Evolutionary conservation across 768 basidiomycete species (phyloP).

Genomic region (Chalciporus piperatus): DNA sequence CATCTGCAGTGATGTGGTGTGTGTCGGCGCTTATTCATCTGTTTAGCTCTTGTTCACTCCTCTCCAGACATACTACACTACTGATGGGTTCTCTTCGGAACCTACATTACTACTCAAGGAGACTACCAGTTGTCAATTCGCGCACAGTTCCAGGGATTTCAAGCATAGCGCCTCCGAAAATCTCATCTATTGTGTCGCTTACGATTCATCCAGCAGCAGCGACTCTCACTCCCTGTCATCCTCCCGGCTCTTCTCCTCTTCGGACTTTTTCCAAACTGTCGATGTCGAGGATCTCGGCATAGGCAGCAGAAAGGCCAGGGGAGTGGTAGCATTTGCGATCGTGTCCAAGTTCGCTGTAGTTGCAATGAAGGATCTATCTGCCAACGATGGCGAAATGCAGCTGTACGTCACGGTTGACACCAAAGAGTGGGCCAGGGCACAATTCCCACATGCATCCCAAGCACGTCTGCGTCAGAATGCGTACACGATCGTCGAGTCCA

Average conservation of each 20-base stretch:
- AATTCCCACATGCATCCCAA: conserved; percentile 87
- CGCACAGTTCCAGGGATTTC: conserved; percentile 82
- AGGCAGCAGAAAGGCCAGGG: conserved; percentile 77
- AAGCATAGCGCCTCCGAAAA: conserved; percentile 70
- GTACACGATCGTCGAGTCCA: conserved; percentile 94
- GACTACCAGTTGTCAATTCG: conserved; percentile 82
- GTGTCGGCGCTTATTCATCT: not conserved
- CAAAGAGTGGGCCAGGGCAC: conserved; percentile 80
- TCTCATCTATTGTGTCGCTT: conserved; percentile 89
- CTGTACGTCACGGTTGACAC: conserved; percentile 87
- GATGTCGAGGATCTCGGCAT: conserved; percentile 85
- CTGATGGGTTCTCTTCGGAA: conserved; percentile 68
- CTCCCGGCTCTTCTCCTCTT: conserved; percentile 76
- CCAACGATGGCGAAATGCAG: conserved; percentile 66
- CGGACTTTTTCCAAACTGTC: conserved; percentile 73
- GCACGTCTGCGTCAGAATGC: conserved; percentile 84
- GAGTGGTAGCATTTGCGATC: conserved; percentile 90
- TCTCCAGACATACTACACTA: conserved; percentile 83
- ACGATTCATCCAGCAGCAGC: conserved; percentile 53
- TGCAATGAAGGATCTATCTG: conserved; percentile 70
- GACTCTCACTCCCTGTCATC: conserved; percentile 46
- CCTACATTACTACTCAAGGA: conserved; percentile 62
- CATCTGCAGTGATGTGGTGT: conserved; percentile 71
- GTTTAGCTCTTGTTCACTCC: conserved; percentile 7
- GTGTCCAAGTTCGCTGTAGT: conserved; percentile 92